Base-by-base conservation (phyloP, 495 filamentous ascomycete species). In the Aspergillus homomorphus region DNA sequence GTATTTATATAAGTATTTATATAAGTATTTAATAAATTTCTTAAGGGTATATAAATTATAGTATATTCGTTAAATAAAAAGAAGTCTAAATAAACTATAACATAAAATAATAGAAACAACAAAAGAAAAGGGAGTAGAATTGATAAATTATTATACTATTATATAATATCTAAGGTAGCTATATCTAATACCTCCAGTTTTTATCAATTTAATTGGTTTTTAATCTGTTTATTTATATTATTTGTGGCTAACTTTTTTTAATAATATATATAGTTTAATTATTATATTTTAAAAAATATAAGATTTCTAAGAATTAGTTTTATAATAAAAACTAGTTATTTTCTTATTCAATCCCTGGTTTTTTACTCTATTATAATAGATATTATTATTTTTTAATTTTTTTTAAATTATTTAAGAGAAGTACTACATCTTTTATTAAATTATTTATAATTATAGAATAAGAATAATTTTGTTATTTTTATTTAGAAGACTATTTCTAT, bases 301-400 rank as follows among this genome's bases (percentile, higher is more conserved):
- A n/a, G n/a, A n/a, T n/a, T 33, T 52, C 18, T 14, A 6, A 52
- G 20, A 52, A 14, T 16, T 26, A 38, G 19, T 52, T 26, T 9
- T 52, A 33, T 16, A 44, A 44, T 26, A 52, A 52, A 19, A 52
- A 52, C n/a, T 4, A n/a, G 15, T 45, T 45, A n/a, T 45, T 45
- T n/a, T 45, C 20, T n/a, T 45, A 45, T 7, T 45, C 16, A 45
- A n/a, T 45, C 20, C 4, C 16, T 45, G 20, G 16, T 7, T 4
- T 45, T n/a, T 7, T 4, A 45, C 5, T 15, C 9, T 33, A 24
- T 6, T 53, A 18, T 4, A n/a, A 16, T 10, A 53, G 18, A 38
- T 28, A 53, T 9, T 6, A 45, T 45, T 45, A 45, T 5, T 45
- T 45, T n/a, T 7, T 45, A 7, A n/a, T n/a, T n/a, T 45, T n/a